These are phyloP conservation scores for Fusarium sp. DNA, from an alignment of 2,329 filamentous ascomycete genomes.

Conservation along the genomic window DNA sequence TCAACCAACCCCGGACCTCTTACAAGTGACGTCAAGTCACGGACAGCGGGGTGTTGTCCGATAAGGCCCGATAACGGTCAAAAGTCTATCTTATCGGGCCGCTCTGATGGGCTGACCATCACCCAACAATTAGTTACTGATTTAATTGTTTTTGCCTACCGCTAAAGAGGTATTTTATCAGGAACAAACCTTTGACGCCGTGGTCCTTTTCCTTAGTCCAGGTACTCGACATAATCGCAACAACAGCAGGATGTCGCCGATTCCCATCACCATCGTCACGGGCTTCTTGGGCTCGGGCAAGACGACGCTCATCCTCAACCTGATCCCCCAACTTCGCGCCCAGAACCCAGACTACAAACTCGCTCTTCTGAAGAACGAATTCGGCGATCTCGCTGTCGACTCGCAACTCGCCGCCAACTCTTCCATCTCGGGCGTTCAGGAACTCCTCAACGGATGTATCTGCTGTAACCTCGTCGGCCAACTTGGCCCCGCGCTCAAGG, in stretches of 20 bases:
- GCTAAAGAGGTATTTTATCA: constrained; percentile 41
- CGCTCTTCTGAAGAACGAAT: constrained; percentile 97
- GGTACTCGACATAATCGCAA: not conserved
- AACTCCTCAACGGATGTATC: constrained; percentile 96
- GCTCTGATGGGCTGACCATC: constrained; percentile 40
- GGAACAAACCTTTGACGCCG: constrained; percentile 7
- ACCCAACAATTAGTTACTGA: constrained; percentile 14
- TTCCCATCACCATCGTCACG: constrained; percentile 93
- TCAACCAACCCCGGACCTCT: not conserved
- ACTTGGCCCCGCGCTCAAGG: constrained; percentile 80
- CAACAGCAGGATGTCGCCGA: constrained; percentile 68
- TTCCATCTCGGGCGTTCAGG: constrained; percentile 88
- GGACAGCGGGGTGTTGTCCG: constrained; percentile 26
- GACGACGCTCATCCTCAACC: constrained; percentile 93
- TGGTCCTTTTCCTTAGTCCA: not conserved
- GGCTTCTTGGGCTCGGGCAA: constrained; percentile 97
- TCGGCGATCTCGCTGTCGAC: constrained; percentile 93
- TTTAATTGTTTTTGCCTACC: constrained; percentile 9
- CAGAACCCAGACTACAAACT: constrained; percentile 81
- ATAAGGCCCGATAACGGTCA: constrained; percentile 40
- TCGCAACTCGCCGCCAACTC: constrained; percentile 86
- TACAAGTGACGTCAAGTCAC: constrained; percentile 41
- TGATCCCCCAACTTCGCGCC: constrained; percentile 88
- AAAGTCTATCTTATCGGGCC: constrained; percentile 41
- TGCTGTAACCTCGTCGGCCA: constrained; percentile 98